Evolutionary conservation across 108 stramenopile species (phyloP), one percentile per base, ranked within the genome.

Genomic region (Fragilaria crotonensis): DNA sequence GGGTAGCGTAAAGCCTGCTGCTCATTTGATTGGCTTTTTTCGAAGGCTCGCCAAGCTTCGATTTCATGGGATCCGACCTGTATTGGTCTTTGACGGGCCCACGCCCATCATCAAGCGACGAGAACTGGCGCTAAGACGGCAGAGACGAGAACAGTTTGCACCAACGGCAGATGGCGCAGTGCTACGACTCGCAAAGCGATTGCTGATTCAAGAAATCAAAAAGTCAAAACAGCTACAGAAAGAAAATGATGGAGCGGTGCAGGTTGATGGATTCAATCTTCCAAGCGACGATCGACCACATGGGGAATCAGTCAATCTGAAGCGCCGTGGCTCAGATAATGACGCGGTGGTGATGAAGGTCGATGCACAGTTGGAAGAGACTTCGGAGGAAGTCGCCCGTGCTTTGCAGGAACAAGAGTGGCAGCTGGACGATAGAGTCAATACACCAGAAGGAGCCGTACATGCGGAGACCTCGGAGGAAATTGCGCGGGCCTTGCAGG

Each of bases 81-180:
- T 99, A 30, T 85, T 99, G 20, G 98, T 99, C 19, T 98, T 99
- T 58, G 98, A 99, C 66, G 97, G 96, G n/a, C 74, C 68, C 1
- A 90, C 89, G 50, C 99, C 99, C 9, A 86, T 78, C 33, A 79
- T 99, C 23, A 99, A 99, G 63, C 59, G 64, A 31, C 64, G 88
- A 45, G 93, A 93, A 32, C 47, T 97, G 9, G 59, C 60, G 19
- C 62, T 65, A 9, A 64, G 98, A 29, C 60, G 73, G 41, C 55
- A 77, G 32, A 66, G 77, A 33, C 67, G 89, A 26, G 91, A 95
- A 51, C 64, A 71, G 29, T 30, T 59, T 3, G 26, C 36, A 11
- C 19, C 25, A 70, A 67, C 53, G 28, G 21, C 27, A 36, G 59
- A 65, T 71, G 49, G 59, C 56, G 49, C 73, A 20, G 30, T 83